Conservation (phyloP, 2,329 filamentous ascomycete species). For the Immersiporthe knoxdaviesiana region DNA sequence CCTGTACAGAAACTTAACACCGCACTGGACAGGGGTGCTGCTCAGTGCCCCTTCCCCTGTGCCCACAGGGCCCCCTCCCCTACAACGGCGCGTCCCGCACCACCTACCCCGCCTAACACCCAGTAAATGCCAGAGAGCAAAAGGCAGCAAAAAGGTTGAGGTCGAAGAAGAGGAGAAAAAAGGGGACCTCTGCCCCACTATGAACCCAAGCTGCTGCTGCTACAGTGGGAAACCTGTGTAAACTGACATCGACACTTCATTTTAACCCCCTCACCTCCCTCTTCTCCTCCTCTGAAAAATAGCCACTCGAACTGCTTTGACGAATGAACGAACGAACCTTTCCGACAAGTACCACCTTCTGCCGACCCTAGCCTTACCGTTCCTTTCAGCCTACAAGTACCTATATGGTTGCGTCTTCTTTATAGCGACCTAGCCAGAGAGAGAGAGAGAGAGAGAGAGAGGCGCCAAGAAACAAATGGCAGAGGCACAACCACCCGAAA, state of each 20-base stretch:
- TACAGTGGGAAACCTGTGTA: too few relatives aligned
- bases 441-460: neutral
- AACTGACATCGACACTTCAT: neutral
- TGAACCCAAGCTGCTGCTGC: too few relatives aligned
- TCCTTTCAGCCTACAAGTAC: neutral
- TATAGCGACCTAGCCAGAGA: neutral
- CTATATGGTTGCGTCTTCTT: neutral
- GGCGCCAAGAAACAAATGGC: conserved; percentile 14
- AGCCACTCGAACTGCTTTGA: neutral
- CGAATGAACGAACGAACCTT: too few relatives aligned
- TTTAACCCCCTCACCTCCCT: neutral
- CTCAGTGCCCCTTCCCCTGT: neutral
- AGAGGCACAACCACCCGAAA: conserved; percentile 40
- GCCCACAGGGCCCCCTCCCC: too few relatives aligned
- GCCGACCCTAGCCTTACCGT: neutral
- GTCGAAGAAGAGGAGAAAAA: neutral
- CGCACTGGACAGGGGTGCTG: neutral
- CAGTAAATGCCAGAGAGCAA: too few relatives aligned
- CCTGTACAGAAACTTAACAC: neutral
- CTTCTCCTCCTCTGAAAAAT: too few relatives aligned
- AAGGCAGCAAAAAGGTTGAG: neutral
- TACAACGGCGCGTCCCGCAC: neutral
- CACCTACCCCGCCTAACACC: neutral
- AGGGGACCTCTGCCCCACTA: neutral
- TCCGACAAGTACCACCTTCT: too few relatives aligned